Conservation (phyloP, 2,329 filamentous ascomycete genomes). For the Fusarium sp. region DNA sequence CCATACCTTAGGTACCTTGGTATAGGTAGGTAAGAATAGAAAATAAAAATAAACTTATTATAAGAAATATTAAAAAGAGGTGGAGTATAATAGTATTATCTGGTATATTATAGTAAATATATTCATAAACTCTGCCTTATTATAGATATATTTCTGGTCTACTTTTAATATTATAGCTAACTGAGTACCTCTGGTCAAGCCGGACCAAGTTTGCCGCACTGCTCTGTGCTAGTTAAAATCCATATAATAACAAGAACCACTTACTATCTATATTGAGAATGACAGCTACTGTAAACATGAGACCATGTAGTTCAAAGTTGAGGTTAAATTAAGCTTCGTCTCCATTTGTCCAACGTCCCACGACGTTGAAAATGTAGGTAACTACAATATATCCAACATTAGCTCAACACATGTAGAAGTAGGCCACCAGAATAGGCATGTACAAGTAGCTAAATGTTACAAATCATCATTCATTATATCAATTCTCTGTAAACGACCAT, state of each 20-base stretch:
- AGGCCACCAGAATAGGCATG: neutral
- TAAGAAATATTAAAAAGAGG: neutral
- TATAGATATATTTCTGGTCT: neutral
- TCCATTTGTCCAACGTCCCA: slow-evolving; percentile 8
- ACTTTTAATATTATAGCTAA: too few relatives aligned
- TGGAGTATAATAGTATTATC: neutral
- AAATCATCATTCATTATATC: too few relatives aligned
- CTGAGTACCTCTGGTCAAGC: too few relatives aligned
- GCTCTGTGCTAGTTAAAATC: neutral
- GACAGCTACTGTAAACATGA: neutral
- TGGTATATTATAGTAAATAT: neutral
- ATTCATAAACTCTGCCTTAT: neutral
- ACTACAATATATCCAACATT: neutral
- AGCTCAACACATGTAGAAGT: neutral
- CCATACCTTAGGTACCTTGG: neutral
- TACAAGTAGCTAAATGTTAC: neutral
- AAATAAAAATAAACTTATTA: neutral
- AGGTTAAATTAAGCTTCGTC: slow-evolving; percentile 25
- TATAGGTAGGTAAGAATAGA: neutral
- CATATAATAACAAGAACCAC: neutral
- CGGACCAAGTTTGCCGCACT: neutral
- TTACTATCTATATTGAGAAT: too few relatives aligned
- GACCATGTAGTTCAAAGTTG: neutral
- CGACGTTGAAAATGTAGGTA: neutral
- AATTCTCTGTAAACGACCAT: neutral